These are phyloP conservation scores for Diaporthe longicolla DNA, from an alignment of 2,329 filamentous ascomycete species.

Conservation along the genomic window DNA sequence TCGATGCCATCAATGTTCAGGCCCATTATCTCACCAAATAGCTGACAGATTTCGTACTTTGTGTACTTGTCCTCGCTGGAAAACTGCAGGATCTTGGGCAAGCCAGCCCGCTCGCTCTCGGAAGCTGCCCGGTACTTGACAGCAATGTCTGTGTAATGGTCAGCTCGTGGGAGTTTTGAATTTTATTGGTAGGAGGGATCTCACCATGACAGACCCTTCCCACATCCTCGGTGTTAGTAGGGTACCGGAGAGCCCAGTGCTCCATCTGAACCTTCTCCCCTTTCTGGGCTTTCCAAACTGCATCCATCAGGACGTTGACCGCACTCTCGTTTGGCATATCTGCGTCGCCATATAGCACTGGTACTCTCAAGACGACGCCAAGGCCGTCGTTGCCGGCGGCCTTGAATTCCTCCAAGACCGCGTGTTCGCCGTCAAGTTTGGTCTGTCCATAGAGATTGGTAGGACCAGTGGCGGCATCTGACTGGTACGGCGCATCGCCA, in stretches of 20 bases:
- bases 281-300: constrained; percentile 80
- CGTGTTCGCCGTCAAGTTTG: constrained; percentile 72
- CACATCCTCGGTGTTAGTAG: constrained; percentile 91
- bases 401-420: constrained; percentile 74
- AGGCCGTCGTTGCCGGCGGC: constrained; percentile 64
- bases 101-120: constrained; percentile 59
- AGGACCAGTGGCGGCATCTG: constrained; percentile 73
- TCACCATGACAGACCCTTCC: constrained; percentile 80
- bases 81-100: constrained; percentile 85
- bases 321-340: constrained; percentile 82
- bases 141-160: constrained; percentile 70
- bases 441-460: constrained; percentile 82
- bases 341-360: constrained; percentile 86
- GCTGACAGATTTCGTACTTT: constrained; percentile 89
- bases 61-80: constrained; percentile 88
- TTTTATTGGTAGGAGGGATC: constrained; percentile 45
- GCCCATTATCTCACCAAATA: constrained; percentile 84
- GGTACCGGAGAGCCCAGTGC: constrained; percentile 86
- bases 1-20: constrained; percentile 77
- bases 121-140: constrained; percentile 71
- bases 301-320: constrained; percentile 84
- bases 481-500: constrained; percentile 88
- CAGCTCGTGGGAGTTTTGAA: constrained; percentile 21
- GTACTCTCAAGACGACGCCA: constrained; percentile 82
- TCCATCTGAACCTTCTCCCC: constrained; percentile 81